A percentile compares a stretch with the other conserved stretches of the same genome.
These are phyloP conservation scores for Aspergillus ostianus DNA, from an alignment of 495 filamentous ascomycete genomes.

Conservation along the genomic window DNA sequence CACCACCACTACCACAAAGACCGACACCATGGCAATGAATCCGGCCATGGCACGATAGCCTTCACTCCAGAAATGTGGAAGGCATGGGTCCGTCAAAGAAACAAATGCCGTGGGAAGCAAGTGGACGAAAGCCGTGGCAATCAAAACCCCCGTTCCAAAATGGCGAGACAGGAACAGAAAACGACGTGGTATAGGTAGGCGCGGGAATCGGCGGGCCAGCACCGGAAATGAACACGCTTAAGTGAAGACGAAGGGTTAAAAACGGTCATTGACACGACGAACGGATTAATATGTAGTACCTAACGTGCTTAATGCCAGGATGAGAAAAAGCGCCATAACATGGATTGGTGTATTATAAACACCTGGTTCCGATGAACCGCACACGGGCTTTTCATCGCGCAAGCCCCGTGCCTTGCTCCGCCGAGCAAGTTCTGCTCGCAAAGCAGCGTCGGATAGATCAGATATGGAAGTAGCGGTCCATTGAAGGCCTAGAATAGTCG, in stretches of 20 bases:
- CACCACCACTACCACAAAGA: slow-evolving; percentile 68
- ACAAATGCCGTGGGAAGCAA: slow-evolving; percentile 77
- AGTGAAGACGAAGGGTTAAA: slow-evolving; percentile 4
- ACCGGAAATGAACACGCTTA: slow-evolving; percentile 55
- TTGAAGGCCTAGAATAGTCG: slow-evolving; percentile 22
- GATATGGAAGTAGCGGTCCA: slow-evolving; percentile 23
- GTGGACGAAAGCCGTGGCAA: slow-evolving; percentile 89
- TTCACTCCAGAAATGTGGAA: slow-evolving; percentile 70
- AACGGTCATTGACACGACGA: neutral
- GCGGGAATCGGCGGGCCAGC: slow-evolving; percentile 50
- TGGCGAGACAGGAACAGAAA: slow-evolving; percentile 76
- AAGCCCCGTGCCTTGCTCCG: slow-evolving; percentile 24
- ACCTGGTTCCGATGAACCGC: slow-evolving; percentile 59
- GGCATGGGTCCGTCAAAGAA: slow-evolving; percentile 77
- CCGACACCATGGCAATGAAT: slow-evolving; percentile 73
- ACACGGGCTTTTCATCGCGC: slow-evolving; percentile 38
- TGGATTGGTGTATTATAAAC: slow-evolving; percentile 67
- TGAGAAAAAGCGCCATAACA: slow-evolving; percentile 74
- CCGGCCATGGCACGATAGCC: slow-evolving; percentile 75
- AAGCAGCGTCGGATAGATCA: slow-evolving; percentile 28
- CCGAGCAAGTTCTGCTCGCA: slow-evolving; percentile 35
- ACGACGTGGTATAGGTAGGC: slow-evolving; percentile 45
- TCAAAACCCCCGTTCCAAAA: slow-evolving; percentile 83
- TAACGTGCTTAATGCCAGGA: slow-evolving; percentile 68
- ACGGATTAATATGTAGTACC: slow-evolving; percentile 46